A percentile compares a stretch with the other conserved stretches of the same genome.
These are phyloP conservation scores for Barnettozyma californica DNA, from an alignment of 805 yeast species.

Conservation along the genomic window DNA sequence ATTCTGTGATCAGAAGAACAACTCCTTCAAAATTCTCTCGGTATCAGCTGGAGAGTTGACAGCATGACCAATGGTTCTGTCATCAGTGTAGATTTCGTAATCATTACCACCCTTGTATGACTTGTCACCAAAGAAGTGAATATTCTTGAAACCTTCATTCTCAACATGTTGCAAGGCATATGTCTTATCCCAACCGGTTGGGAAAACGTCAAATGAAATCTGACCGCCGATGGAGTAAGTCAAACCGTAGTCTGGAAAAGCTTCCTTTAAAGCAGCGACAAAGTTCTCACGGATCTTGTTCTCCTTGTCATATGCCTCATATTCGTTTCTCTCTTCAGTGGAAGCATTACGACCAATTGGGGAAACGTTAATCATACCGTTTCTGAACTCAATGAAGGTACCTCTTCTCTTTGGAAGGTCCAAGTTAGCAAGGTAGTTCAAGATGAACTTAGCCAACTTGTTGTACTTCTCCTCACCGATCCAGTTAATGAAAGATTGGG, in stretches of 20 bases:
- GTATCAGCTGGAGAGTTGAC: slow-evolving; percentile 90
- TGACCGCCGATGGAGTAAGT: slow-evolving; percentile 99
- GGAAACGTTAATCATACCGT: slow-evolving; percentile 97
- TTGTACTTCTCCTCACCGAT: slow-evolving; percentile 94
- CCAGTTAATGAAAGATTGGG: slow-evolving; percentile 93
- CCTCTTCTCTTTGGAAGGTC: slow-evolving; percentile 98
- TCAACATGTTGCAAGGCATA: slow-evolving; percentile 92
- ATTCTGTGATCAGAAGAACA: slow-evolving; percentile 39
- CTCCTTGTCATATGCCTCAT: slow-evolving; percentile 75
- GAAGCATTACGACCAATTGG: slow-evolving; percentile 99
- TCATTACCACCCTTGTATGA: slow-evolving; percentile 97
- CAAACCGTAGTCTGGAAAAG: slow-evolving; percentile 77
- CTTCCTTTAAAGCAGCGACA: slow-evolving; percentile 78
- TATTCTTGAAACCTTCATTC: slow-evolving; percentile 74
- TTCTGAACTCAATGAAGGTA: slow-evolving; percentile 97
- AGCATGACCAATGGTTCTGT: slow-evolving; percentile 93
- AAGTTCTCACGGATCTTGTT: slow-evolving; percentile 78
- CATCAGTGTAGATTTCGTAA: slow-evolving; percentile 89
- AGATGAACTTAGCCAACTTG: slow-evolving; percentile 77
- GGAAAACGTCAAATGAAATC: slow-evolving; percentile 98
- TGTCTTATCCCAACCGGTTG: slow-evolving; percentile 99
- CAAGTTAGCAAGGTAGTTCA: slow-evolving; percentile 75
- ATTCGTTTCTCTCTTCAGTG: slow-evolving; percentile 88
- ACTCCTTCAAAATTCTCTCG: slow-evolving; percentile 73
- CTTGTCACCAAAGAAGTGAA: slow-evolving; percentile 99